These are phyloP conservation scores for Daldinia decipiens DNA, from an alignment of 495 filamentous ascomycete genomes.

Conservation along the genomic window DNA sequence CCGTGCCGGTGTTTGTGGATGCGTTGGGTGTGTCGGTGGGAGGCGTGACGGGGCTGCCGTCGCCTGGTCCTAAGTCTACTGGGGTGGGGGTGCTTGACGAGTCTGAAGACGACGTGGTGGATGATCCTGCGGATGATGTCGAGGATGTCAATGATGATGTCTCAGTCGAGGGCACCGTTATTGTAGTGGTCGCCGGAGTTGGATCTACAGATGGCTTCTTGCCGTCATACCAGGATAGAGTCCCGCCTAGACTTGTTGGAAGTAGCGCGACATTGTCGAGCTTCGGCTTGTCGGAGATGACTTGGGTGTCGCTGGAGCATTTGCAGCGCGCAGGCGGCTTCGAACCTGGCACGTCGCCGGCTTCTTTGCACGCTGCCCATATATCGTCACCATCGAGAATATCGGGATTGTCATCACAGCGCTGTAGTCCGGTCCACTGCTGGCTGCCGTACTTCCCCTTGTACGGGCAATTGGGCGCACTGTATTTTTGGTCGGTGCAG, in stretches of 20 bases:
- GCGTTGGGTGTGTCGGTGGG: conserved; percentile 35
- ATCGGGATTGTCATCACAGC: conserved; percentile 38
- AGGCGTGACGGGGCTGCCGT: conserved; percentile 43
- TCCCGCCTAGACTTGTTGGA: conserved; percentile 38
- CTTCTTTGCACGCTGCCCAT: conserved; percentile 40
- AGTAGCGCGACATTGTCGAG: conserved; percentile 43
- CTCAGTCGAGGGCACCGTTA: background rate
- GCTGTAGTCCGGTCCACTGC: conserved; percentile 47
- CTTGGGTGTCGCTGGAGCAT: conserved; percentile 34
- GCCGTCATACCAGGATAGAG: conserved; percentile 44
- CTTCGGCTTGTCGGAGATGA: conserved; percentile 37
- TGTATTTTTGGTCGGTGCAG: conserved; percentile 45
- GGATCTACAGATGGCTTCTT: conserved; percentile 29
- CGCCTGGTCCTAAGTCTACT: conserved; percentile 29
- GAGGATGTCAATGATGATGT: conserved; percentile 16
- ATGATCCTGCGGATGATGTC: conserved; percentile 3
- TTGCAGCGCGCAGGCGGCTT: conserved; percentile 37
- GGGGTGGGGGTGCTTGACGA: background rate
- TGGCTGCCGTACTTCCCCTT: conserved; percentile 38
- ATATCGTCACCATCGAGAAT: conserved; percentile 28
- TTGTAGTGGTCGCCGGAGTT: background rate
- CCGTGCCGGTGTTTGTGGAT: conserved; percentile 41
- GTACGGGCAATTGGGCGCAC: conserved; percentile 36
- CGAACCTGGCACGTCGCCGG: conserved; percentile 16
- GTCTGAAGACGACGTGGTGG: conserved; percentile 42